Conservation (phyloP, 495 filamentous ascomycete species). For the Antarctomyces pellizariae region DNA sequence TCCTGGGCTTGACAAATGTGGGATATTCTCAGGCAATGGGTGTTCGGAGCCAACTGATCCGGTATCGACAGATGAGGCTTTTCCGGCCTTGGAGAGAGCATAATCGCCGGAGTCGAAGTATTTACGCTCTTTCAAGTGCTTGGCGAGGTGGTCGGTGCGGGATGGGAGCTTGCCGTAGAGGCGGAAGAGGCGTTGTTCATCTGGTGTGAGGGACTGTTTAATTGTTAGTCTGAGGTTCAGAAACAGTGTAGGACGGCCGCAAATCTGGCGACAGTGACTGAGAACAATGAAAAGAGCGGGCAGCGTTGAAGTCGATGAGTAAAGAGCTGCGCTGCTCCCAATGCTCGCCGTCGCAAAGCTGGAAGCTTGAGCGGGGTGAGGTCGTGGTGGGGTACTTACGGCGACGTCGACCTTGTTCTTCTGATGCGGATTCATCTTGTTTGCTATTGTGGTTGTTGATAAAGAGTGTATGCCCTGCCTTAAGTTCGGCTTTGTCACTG, state of each 20-base stretch:
- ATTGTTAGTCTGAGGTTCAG: background rate
- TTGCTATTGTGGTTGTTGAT: no score
- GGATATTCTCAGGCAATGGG: slow-evolving; percentile 89
- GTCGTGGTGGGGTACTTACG: slow-evolving; percentile 29
- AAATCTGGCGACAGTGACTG: no score
- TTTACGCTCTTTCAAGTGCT: slow-evolving; percentile 75
- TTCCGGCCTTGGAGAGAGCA: slow-evolving; percentile 93
- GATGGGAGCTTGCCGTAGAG: slow-evolving; percentile 92
- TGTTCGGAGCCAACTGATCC: slow-evolving; percentile 86
- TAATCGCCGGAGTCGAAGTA: slow-evolving; percentile 98
- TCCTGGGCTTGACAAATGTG: slow-evolving; percentile 56
- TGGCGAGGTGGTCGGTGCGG: slow-evolving; percentile 89
- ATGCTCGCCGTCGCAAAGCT: slow-evolving; percentile 3
- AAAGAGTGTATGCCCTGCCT: no score
- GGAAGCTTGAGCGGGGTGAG: slow-evolving; percentile 3
- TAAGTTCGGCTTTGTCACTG: no score
- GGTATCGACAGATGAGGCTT: slow-evolving; percentile 81
- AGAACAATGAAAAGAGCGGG: slow-evolving; percentile 6
- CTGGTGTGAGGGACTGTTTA: slow-evolving; percentile 55
- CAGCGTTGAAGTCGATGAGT: slow-evolving; percentile 2
- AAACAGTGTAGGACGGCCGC: slow-evolving; percentile 1
- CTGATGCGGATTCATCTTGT: slow-evolving; percentile 83
- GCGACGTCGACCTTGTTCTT: slow-evolving; percentile 91
- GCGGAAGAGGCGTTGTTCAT: slow-evolving; percentile 87
- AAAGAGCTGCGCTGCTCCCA: no score